Evolutionary conservation across 2,329 filamentous ascomycete species (phyloP).

Genomic region (Trichoderma guizhouense): DNA sequence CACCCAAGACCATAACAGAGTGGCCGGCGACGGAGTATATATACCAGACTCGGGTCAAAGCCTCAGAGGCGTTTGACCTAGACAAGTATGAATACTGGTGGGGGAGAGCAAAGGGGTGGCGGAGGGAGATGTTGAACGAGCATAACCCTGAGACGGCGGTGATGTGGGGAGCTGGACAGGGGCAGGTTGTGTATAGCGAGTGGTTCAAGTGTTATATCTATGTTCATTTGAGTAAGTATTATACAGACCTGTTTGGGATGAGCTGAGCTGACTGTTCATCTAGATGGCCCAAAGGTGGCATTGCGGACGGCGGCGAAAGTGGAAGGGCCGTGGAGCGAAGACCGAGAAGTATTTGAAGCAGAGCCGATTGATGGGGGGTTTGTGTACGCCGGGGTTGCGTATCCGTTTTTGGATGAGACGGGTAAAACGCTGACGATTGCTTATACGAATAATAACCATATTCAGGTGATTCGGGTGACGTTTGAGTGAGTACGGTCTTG

Average conservation of each 20-base stretch:
- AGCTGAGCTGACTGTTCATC: neutral
- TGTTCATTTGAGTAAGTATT: conserved; percentile 28
- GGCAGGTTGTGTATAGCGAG: conserved; percentile 37
- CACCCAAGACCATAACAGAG: conserved; percentile 31
- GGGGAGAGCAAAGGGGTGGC: conserved; percentile 38
- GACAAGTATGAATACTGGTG: conserved; percentile 41
- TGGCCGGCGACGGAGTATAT: conserved; percentile 30
- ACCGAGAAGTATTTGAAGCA: conserved; percentile 34
- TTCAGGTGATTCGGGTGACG: conserved; percentile 34
- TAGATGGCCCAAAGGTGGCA: conserved; percentile 17
- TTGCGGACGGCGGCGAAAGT: conserved; percentile 25
- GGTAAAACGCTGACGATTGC: conserved; percentile 37
- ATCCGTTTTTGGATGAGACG: conserved; percentile 37
- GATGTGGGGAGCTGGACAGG: conserved; percentile 38
- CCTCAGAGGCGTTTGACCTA: conserved; percentile 35
- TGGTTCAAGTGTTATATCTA: conserved; percentile 36
- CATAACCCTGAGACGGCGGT: conserved; percentile 38
- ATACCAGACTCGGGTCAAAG: conserved; percentile 37
- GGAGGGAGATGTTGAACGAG: conserved; percentile 27
- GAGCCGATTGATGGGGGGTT: conserved; percentile 29
- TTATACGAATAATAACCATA: conserved; percentile 40
- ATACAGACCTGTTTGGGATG: neutral
- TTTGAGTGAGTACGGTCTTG: conserved; percentile 22
- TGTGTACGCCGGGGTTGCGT: conserved; percentile 38
- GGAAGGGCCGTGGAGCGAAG: conserved; percentile 38